phyloP scores from a whole-genome alignment of 257 asterid species.

The Nicotiana tomentosiformis region DNA sequence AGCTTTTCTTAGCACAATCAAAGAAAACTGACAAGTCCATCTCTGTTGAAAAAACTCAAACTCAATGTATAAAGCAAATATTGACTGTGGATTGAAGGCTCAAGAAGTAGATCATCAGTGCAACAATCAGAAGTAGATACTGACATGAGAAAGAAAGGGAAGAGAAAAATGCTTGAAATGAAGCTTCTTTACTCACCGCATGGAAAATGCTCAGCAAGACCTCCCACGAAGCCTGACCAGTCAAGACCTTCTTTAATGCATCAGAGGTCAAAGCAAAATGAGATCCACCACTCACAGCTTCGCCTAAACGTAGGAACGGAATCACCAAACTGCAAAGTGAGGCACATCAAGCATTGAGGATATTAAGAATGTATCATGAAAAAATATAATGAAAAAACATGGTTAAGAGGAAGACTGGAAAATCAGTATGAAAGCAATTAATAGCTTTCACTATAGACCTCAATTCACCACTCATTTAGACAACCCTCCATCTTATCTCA shows the following conservation, averaged over 20 bases:
- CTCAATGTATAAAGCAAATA: neutral
- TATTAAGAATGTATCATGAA: neutral
- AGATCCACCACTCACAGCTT: constrained; percentile 69
- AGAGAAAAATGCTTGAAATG: neutral
- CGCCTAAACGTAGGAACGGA: constrained; percentile 87
- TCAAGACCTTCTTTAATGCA: constrained; percentile 86
- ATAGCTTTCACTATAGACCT: neutral
- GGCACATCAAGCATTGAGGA: neutral
- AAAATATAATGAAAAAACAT: neutral
- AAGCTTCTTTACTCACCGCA: constrained; percentile 50
- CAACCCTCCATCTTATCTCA: neutral
- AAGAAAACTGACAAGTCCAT: neutral
- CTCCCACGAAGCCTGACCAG: constrained; percentile 80
- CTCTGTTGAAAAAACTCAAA: neutral
- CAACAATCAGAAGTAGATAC: neutral
- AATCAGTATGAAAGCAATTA: neutral
- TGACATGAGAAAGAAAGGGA: neutral
- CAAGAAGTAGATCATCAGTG: neutral
- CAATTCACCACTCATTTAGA: neutral
- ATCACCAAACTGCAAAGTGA: constrained; percentile 53
- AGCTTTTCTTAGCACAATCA: neutral
- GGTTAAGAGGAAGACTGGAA: neutral
- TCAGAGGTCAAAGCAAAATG: constrained; percentile 82
- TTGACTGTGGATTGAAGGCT: neutral
- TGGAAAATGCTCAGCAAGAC: constrained; percentile 66